phyloP scores from a whole-genome alignment of 257 asterid species.

The Nicotiana attenuata region DNA sequence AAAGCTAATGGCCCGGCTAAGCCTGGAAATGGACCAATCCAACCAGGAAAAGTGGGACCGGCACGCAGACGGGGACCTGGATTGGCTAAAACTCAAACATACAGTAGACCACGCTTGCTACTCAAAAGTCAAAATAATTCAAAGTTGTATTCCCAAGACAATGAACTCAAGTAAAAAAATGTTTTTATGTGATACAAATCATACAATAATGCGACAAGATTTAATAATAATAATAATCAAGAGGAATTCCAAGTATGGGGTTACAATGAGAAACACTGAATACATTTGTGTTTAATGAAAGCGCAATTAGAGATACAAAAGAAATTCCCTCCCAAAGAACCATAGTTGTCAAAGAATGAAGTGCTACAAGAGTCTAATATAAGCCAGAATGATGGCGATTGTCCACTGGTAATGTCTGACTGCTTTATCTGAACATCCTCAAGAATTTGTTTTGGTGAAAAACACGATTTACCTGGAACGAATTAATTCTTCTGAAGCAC shows the following conservation, averaged over 20 bases:
- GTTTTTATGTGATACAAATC: conserved; percentile 27
- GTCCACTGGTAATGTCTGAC: not conserved
- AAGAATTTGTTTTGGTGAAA: not conserved
- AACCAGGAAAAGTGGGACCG: not conserved
- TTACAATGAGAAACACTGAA: not conserved
- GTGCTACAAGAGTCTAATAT: conserved; percentile 34
- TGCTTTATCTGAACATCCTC: not conserved
- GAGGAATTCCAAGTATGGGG: not conserved
- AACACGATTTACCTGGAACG: not conserved
- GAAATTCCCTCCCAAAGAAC: conserved; percentile 9
- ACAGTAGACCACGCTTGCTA: conserved; percentile 31
- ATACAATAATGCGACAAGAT: conserved; percentile 44
- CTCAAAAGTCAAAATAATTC: conserved; percentile 42
- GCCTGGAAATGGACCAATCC: not conserved
- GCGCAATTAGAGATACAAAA: not conserved
- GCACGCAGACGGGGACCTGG: no score
- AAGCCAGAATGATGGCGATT: conserved; percentile 14
- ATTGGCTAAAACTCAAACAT: not conserved
- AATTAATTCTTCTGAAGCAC: not conserved
- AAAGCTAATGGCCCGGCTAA: no score
- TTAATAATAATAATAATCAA: conserved; percentile 63
- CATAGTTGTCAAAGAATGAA: conserved; percentile 40
- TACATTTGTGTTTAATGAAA: not conserved
- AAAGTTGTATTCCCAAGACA: conserved; percentile 67
- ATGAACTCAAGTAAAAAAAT: conserved; percentile 36